phyloP scores from a whole-genome alignment of 306 rosid species.

The Vigna reflexopilosa region DNA sequence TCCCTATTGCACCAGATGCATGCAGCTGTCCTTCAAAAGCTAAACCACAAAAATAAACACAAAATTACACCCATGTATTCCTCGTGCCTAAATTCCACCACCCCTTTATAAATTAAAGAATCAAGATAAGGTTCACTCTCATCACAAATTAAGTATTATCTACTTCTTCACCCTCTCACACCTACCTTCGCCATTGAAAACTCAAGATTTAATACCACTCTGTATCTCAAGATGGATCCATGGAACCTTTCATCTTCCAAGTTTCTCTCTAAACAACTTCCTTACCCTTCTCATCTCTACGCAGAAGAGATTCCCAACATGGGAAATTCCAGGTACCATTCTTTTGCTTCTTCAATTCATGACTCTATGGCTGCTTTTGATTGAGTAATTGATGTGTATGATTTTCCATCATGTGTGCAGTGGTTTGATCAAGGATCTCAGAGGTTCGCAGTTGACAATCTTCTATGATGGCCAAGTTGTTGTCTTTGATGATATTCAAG shows the following conservation, averaged over 20 bases:
- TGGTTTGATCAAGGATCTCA: slow-evolving; percentile 45
- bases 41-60: not conserved
- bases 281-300: slow-evolving; percentile 32
- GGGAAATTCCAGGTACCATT: slow-evolving; percentile 31
- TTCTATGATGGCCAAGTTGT: slow-evolving; percentile 79
- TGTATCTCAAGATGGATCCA: slow-evolving; percentile 10
- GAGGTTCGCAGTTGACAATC: slow-evolving; percentile 71
- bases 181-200: not conserved
- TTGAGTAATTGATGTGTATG: not conserved
- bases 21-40: slow-evolving; percentile 8
- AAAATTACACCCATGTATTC: slow-evolving; percentile 12
- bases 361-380: not conserved
- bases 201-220: not conserved
- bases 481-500: slow-evolving; percentile 68
- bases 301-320: slow-evolving; percentile 28
- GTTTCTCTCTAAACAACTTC: slow-evolving; percentile 37
- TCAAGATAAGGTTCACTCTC: slow-evolving; percentile 13
- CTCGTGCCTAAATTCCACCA: slow-evolving; percentile 37
- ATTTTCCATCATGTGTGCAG: slow-evolving; percentile 44
- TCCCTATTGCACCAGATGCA: not conserved
- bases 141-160: not conserved
- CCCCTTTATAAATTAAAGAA: not conserved
- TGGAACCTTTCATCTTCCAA: slow-evolving; percentile 6
- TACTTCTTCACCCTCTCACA: not conserved
- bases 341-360: not conserved